A percentile compares a stretch with the other conserved stretches of the same genome.
Conservation (phyloP, 2,329 filamentous ascomycete species). For the Alternaria sp. region DNA sequence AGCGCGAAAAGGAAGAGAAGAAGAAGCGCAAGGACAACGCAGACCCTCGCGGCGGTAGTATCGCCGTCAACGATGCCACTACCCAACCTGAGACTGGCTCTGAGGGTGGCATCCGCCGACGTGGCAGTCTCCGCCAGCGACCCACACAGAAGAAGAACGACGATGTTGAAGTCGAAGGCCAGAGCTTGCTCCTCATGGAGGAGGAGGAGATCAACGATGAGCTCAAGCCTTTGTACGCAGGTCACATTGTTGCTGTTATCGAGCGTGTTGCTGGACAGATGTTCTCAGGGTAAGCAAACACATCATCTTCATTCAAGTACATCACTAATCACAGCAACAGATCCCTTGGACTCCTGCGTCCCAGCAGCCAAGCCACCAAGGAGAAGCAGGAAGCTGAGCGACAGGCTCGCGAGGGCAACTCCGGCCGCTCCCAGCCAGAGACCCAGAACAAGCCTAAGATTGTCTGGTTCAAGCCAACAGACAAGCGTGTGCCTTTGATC, state of each 20-base stretch:
- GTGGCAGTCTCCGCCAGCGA: conserved; percentile 93
- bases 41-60: conserved; percentile 81
- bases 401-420: conserved; percentile 81
- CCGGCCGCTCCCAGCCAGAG: conserved; percentile 75
- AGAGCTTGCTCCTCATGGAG: conserved; percentile 94
- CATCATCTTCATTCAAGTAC: not conserved
- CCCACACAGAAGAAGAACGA: conserved; percentile 99
- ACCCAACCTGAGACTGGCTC: conserved; percentile 64
- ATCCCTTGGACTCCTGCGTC: conserved; percentile 89
- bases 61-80: conserved; percentile 68
- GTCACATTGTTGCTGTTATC: conserved; percentile 95
- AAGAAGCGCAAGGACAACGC: conserved; percentile 99
- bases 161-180: conserved; percentile 97
- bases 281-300: conserved; percentile 72
- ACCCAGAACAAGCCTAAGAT: conserved; percentile 99
- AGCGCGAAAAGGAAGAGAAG: conserved; percentile 99
- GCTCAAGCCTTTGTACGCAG: conserved; percentile 95
- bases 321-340: conserved; percentile 46
- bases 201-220: conserved; percentile 99
- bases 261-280: conserved; percentile 97
- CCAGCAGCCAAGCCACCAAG: conserved; percentile 97
- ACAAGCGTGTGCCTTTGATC: conserved; percentile 97
- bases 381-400: conserved; percentile 99
- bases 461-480: conserved; percentile 99
- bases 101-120: conserved; percentile 87